Evolutionary conservation across 176 grass and related monocot species (phyloP), one percentile per base, ranked within the genome.

Genomic region (Stipa capillata): DNA sequence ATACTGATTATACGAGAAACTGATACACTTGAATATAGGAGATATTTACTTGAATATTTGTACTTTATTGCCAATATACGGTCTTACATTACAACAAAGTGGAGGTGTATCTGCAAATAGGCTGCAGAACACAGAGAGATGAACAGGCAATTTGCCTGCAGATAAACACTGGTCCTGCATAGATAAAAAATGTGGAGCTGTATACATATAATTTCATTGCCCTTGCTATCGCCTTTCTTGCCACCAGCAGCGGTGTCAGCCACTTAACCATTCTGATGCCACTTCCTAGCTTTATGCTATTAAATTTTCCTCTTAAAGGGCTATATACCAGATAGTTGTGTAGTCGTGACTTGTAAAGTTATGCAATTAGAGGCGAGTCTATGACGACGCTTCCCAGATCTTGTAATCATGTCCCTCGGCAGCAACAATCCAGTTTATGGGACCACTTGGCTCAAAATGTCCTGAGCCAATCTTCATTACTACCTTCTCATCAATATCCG

Each of bases 371-470:
- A n/a, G n/a, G n/a, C n/a, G 15, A 41, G 48, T 42, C 73, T 82
- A 79, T 21, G 73, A 76, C 37, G 88, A 51, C 20, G 51, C 60
- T 57, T 93, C 92, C 96, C 96, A 94, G 21, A 98, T 87, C 71
- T 93, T 99, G 85, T 95, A 99, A 40, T 93, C 81, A 20, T 52
- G 73, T 47, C 96, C 96, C 81, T 99, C 96, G 10, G 90, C 85
- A 33, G 86, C 83, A 59, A 94, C 39, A 29, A 52, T 55, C 96
- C 96, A 99, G 36, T 83, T 83, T 68, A 78, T 74, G 61, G 87
- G 54, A 34, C 69, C 85, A 40, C 52, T 86, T 79, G 95, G 96
- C 64, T 99, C 90, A 70, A 89, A 95, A 87, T 90, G 71, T 77
- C 90, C 88, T 8, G 81, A 43, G 23, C 96, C 96, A 49, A 99